Evolutionary conservation across 345 rosid species (phyloP), one percentile per base, ranked within the genome.

Genomic region (Melastoma malabathricum): DNA sequence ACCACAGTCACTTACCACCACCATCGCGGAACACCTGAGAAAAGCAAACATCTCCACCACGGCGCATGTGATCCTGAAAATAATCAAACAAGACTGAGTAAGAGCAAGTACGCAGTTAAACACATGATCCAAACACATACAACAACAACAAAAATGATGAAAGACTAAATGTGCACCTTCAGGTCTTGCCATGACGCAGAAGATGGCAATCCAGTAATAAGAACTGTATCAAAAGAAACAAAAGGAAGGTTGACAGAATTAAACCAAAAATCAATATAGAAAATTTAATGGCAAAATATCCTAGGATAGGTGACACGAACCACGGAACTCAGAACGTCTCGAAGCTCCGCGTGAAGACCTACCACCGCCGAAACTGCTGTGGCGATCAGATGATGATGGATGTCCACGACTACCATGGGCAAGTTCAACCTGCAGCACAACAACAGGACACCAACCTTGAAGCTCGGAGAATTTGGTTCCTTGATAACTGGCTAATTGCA

Each of bases 141-240:
- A 54, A n/a, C 4, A 15, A n/a, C n/a, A n/a, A n/a, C n/a, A 14
- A 43, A 18, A 19, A 4, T 3, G 8, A n/a, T 5, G 18, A 19
- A 27, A 31, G 8, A 51, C 12, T 20, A 38, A 18, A 15, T n/a
- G 6, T 67, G 66, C 50, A 92, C 99, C 88, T 92, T 92, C n/a
- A 88, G 84, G 68, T 92, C 99, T 67, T 92, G 97, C 99, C 99
- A 92, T 20, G 99, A 92, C 48, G 99, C 99, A 68, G 99, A 88
- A 3, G 88, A 66, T 3, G 99, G 99, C 51, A 92, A 66, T 34
- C 99, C 99, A 25, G 90, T 79, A 49, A 92, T 78, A 71, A 82
- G 55, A 56, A 92, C 99, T 92, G 80, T 58, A 74, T 20, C 13
- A 50, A 12, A 3, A 59, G 15, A 3, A 38, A 48, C 43, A 6